Conservation (phyloP, 1,284 basidiomycete species). For the Sanghuangporus weigelae region DNA sequence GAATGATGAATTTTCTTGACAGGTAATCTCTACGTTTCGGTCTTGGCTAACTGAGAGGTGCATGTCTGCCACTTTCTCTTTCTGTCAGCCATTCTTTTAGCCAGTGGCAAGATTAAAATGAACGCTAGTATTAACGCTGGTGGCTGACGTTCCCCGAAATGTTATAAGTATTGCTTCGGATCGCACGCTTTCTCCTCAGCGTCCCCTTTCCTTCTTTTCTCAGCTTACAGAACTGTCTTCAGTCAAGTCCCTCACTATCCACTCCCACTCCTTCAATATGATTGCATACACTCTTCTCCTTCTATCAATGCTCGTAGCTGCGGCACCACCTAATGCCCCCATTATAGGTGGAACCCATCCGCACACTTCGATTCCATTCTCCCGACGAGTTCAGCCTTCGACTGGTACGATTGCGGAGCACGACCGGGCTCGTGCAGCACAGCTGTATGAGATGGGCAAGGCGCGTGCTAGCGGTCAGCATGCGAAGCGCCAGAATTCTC, state of each 20-base stretch:
- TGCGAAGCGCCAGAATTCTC: slow-evolving; percentile 1
- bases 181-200: background rate
- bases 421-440: slow-evolving; percentile 14
- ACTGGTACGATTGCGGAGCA: slow-evolving; percentile 7
- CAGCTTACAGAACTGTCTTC: background rate
- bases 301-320: background rate
- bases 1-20: too few species aligned
- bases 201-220: background rate
- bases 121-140: too few species aligned
- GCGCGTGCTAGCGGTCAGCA: background rate
- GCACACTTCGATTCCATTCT: slow-evolving; percentile 6
- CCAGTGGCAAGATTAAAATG: background rate
- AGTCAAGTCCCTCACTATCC: background rate
- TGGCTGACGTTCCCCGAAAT: background rate
- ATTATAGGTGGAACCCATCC: background rate
- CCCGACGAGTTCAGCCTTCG: background rate
- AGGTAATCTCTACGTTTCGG: background rate
- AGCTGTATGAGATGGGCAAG: background rate
- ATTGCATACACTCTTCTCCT: background rate
- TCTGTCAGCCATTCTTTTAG: background rate
- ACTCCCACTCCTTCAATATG: background rate
- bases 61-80: background rate
- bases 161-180: background rate
- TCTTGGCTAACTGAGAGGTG: background rate
- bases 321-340: background rate